Conservation (phyloP, 169 alveolate genomes). For the Amoebophrya sp. region DNA sequence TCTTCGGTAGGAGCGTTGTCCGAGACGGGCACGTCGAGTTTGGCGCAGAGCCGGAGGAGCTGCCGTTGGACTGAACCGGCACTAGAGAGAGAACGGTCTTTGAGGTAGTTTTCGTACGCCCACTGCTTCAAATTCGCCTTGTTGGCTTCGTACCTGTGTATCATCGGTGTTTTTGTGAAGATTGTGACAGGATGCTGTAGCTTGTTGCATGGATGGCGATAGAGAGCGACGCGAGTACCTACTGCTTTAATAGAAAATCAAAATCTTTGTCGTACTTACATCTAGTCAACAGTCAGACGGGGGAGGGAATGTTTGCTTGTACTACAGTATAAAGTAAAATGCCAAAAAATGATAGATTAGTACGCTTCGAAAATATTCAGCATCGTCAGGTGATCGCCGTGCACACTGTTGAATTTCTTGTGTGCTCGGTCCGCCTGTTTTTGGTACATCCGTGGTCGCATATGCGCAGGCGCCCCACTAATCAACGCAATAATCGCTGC, state of each 20-base stretch:
- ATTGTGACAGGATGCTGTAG: no score
- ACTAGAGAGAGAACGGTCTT: background rate
- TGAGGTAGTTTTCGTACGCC: background rate
- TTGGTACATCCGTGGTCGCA: background rate
- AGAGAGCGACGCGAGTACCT: no score
- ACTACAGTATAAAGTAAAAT: background rate
- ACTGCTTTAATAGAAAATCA: no score
- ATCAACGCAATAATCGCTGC: background rate
- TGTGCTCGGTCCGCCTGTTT: background rate
- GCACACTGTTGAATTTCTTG: background rate
- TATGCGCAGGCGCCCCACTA: background rate
- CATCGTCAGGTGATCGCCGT: background rate
- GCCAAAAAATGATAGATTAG: background rate
- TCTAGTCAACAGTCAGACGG: no score
- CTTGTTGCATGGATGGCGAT: no score
- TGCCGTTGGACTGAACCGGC: constrained; percentile 1
- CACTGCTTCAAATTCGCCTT: background rate
- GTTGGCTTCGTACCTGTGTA: background rate
- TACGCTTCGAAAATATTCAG: background rate
- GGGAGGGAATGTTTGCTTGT: no score
- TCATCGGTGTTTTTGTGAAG: no score
- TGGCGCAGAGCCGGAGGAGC: background rate
- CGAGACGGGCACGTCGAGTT: background rate
- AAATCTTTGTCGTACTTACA: no score
- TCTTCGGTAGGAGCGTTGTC: background rate